phyloP scores from a whole-genome alignment of 805 yeast genomes.

The Zygosaccharomyces pseudorouxii region DNA sequence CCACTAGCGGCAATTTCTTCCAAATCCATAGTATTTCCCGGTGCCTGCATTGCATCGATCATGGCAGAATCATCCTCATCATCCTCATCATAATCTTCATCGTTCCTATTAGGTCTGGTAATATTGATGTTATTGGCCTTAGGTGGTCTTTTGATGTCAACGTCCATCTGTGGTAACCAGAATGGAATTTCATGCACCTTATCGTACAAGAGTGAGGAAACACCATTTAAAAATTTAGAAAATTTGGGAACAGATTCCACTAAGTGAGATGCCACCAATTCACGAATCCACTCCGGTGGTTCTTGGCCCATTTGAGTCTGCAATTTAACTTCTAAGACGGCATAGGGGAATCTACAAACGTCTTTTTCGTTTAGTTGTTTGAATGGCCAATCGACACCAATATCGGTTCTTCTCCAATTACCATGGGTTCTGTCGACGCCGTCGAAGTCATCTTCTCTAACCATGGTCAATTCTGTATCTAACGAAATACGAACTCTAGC shows the following conservation, averaged over 20 bases:
- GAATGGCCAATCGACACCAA: constrained; percentile 97
- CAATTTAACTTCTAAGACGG: constrained; percentile 92
- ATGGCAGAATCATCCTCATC: constrained; percentile 35
- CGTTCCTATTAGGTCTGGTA: constrained; percentile 30
- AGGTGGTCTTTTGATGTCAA: constrained; percentile 87
- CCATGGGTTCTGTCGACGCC: constrained; percentile 83
- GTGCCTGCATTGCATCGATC: constrained; percentile 30
- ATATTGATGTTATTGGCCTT: constrained; percentile 43
- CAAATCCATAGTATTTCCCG: constrained; percentile 62
- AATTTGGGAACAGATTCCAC: constrained; percentile 98
- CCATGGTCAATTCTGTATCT: constrained; percentile 96
- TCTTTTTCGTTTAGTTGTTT: constrained; percentile 77
- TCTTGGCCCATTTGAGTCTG: constrained; percentile 99
- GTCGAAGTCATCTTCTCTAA: constrained; percentile 95
- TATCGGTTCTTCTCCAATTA: constrained; percentile 98
- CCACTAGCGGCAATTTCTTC: constrained; percentile 53
- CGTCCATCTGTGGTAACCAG: constrained; percentile 97
- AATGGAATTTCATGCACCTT: constrained; percentile 82
- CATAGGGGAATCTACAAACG: constrained; percentile 92
- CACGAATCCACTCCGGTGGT: constrained; percentile 97
- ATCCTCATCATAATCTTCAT: constrained; percentile 33
- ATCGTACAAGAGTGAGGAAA: constrained; percentile 85
- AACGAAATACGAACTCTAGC: constrained; percentile 98
- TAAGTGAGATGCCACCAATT: constrained; percentile 81
- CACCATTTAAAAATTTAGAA: constrained; percentile 95